Percentiles rank a stretch among this genome's conserved stretches.
Conservation (phyloP, 2,329 filamentous ascomycete genomes). For the Alternaria postmessia region DNA sequence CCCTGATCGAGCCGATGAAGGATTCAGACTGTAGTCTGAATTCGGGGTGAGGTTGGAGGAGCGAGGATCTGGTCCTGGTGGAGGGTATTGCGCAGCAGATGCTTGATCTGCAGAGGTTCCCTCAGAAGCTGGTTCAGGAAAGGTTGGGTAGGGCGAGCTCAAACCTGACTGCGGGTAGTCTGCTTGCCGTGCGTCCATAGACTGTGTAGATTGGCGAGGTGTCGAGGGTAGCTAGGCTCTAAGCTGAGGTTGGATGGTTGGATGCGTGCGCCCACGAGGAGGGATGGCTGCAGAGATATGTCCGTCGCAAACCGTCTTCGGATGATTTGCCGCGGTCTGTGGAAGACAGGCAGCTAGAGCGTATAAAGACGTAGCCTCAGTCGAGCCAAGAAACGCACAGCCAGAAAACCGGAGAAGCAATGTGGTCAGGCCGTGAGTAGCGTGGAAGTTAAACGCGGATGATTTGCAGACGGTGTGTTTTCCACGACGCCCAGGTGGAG, state of each 20-base stretch:
- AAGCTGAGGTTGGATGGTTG: conserved; percentile 49
- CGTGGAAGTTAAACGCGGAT: conserved; percentile 58
- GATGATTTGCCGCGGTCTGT: conserved; percentile 50
- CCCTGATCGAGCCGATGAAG: conserved; percentile 77
- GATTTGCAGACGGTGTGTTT: conserved; percentile 57
- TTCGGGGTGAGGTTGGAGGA: conserved; percentile 80
- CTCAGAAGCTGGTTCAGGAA: conserved; percentile 77
- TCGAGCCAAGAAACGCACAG: conserved; percentile 45
- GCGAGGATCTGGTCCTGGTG: conserved; percentile 80
- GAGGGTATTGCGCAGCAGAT: conserved; percentile 87
- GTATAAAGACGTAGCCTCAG: conserved; percentile 35
- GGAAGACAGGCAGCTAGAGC: conserved; percentile 36
- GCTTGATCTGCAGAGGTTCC: conserved; percentile 85
- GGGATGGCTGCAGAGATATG: conserved; percentile 59
- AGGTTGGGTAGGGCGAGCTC: conserved; percentile 63
- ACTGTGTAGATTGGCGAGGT: conserved; percentile 51
- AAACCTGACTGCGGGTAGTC: conserved; percentile 64
- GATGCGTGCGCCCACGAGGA: conserved; percentile 50
- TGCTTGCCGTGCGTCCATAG: conserved; percentile 63
- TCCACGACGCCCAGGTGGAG: conserved; percentile 47
- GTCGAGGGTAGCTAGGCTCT: conserved; percentile 43
- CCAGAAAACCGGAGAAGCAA: conserved; percentile 48
- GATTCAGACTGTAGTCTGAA: conserved; percentile 86
- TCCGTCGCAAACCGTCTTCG: conserved; percentile 51
- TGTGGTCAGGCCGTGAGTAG: conserved; percentile 51